phyloP scores from a whole-genome alignment of 495 filamentous ascomycete genomes.

The Xylaria cubensis region DNA sequence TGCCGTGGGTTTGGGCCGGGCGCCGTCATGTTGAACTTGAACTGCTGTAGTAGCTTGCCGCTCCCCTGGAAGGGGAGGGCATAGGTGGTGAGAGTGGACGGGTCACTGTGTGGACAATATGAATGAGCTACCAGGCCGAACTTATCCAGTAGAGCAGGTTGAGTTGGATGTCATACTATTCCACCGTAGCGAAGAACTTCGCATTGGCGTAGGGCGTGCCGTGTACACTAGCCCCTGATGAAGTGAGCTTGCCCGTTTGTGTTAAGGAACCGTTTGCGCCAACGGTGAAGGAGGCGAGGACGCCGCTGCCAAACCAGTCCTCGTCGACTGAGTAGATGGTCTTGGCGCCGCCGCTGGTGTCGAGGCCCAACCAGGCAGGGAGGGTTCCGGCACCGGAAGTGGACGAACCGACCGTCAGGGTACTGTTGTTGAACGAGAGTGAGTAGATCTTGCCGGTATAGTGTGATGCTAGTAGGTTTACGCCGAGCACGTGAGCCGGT shows the following conservation, averaged over 20 bases:
- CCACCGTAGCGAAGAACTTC: slow-evolving; percentile 52
- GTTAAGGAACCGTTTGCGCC: slow-evolving; percentile 48
- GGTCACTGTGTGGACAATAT: slow-evolving; percentile 42
- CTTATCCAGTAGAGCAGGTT: background rate
- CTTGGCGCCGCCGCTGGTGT: slow-evolving; percentile 43
- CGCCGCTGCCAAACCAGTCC: slow-evolving; percentile 46
- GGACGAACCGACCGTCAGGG: slow-evolving; percentile 42
- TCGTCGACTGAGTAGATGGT: slow-evolving; percentile 70
- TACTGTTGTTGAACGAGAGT: slow-evolving; percentile 42
- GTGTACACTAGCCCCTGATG: slow-evolving; percentile 50
- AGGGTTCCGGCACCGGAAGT: slow-evolving; percentile 44
- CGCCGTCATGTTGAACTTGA: slow-evolving; percentile 60
- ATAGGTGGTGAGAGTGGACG: slow-evolving; percentile 52
- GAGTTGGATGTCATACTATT: slow-evolving; percentile 49
- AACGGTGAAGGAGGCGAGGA: slow-evolving; percentile 51
- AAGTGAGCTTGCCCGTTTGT: slow-evolving; percentile 41
- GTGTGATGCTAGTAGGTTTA: slow-evolving; percentile 50
- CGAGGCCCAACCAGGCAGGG: slow-evolving; percentile 65
- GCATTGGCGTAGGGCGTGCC: slow-evolving; percentile 49
- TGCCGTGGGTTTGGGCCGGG: slow-evolving; percentile 65
- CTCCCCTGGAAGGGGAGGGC: slow-evolving; percentile 39
- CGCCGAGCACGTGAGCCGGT: slow-evolving; percentile 40
- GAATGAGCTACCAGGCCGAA: slow-evolving; percentile 11
- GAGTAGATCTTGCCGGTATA: slow-evolving; percentile 51
- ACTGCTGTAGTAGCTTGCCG: slow-evolving; percentile 46